Base-by-base conservation (phyloP, 2,329 filamentous ascomycete species). In the Fusarium udum region DNA sequence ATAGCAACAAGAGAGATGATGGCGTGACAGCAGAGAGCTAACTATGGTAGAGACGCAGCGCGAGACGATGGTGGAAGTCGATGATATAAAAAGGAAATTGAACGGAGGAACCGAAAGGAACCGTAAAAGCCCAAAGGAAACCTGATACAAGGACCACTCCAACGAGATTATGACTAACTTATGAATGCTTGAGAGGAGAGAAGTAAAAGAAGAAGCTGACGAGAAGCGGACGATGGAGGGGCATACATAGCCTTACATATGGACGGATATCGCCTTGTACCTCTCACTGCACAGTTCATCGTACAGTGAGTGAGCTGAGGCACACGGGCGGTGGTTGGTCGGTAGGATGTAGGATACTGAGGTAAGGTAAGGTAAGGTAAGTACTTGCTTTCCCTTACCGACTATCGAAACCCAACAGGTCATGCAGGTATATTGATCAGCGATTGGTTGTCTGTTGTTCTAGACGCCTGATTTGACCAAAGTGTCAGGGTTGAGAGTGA, bases 61-160 rank as follows among this genome's bases (percentile, higher is more conserved):
- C 32, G 39, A 46, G 26, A 60, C 39, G 52, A 42, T 24, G 37
- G 49, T n/a, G 34, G 61, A 26, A 39, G 48, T 28, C 26, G 39
- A 28, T 26, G 34, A 51, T 34, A 40, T n/a, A 45, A 53, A 55
- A 71, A 60, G 39, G 42, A 67, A 71, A 63, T 64, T 40, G 61
- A 69, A 72, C 60, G 63, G 52, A 66, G 49, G 59, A 62, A 31
- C 63, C 46, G 45, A 68, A 51, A 71, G 45, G 51, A 59, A 62
- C 59, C 60, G 64, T 58, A 65, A 70, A 61, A 71, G 59, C 55
- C 62, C 43, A 51, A 74, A 64, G 63, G 59, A 72, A 73, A 72
- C 42, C 28, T 52, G 53, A 64, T 69, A 45, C 67, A 64, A 74
- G 46, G 58, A 73, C 59, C 52, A 36, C 63, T 60, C 60, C 62